These are phyloP conservation scores for Heimioporus sp. DNA, from an alignment of 768 basidiomycete species.

Conservation along the genomic window DNA sequence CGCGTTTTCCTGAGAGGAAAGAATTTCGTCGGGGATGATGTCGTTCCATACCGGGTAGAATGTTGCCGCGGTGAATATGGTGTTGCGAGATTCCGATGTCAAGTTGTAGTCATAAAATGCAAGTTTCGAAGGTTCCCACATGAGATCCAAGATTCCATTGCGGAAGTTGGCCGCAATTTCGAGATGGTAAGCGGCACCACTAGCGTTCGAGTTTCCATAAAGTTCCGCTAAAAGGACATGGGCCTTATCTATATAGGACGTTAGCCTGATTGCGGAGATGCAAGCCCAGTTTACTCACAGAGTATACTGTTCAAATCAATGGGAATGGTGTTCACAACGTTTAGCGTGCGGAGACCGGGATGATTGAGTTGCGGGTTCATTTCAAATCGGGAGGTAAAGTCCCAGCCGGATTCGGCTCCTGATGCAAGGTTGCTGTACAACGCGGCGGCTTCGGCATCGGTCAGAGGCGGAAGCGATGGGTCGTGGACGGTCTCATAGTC, in stretches of 20 bases:
- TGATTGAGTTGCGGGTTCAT: conserved; percentile 35
- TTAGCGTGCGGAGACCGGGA: conserved; percentile 64
- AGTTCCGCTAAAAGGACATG: conserved; percentile 59
- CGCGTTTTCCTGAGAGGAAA: conserved; percentile 53
- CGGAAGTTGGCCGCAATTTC: conserved; percentile 56
- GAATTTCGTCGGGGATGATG: conserved; percentile 74
- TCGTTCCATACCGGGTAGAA: conserved; percentile 88
- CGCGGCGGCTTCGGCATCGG: conserved; percentile 53
- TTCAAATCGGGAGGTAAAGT: conserved; percentile 45
- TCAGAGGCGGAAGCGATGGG: conserved; percentile 55
- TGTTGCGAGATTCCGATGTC: conserved; percentile 60
- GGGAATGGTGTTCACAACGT: conserved; percentile 66
- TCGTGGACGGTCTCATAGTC: conserved; percentile 83
- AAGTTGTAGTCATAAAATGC: conserved; percentile 92
- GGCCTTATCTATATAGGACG: conserved; percentile 51
- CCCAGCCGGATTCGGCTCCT: conserved; percentile 77
- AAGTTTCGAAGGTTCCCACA: conserved; percentile 81
- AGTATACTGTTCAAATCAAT: conserved; percentile 85
- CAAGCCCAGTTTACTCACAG: conserved; percentile 45
- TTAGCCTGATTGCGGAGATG: background rate
- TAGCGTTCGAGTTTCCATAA: conserved; percentile 47
- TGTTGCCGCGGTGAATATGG: conserved; percentile 67
- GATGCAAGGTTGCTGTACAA: conserved; percentile 88
- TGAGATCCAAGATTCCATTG: conserved; percentile 76
- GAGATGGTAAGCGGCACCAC: conserved; percentile 48